These are phyloP conservation scores for Saccharum hybrid DNA, from an alignment of 202 grass and related monocot species.

Conservation along the genomic window DNA sequence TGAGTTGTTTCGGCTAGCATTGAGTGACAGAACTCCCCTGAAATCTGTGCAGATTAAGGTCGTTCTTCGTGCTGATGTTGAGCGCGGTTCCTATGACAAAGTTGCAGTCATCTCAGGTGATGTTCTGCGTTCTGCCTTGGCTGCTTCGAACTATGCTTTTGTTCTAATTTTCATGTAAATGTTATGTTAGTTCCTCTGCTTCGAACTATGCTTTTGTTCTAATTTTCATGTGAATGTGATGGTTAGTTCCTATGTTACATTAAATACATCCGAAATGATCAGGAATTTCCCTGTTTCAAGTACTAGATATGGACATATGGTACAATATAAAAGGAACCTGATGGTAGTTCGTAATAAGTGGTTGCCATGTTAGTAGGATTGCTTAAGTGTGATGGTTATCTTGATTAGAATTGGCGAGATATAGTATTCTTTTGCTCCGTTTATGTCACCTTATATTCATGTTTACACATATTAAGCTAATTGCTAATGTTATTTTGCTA, in stretches of 20 bases:
- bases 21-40: constrained; percentile 10
- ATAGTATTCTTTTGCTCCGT: neutral
- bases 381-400: constrained; percentile 1
- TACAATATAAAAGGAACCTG: neutral
- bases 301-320: constrained; percentile 14
- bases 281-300: neutral
- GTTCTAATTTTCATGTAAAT: neutral
- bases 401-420: neutral
- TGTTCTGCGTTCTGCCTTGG: constrained; percentile 42
- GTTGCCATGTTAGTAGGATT: constrained; percentile 5
- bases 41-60: constrained; percentile 92
- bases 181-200: neutral
- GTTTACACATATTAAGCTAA: neutral
- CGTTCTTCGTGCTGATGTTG: constrained; percentile 94
- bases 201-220: constrained; percentile 13
- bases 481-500: neutral
- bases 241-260: neutral
- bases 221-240: neutral
- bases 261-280: constrained; percentile 1
- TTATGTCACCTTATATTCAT: neutral
- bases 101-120: constrained; percentile 96
- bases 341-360: neutral
- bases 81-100: constrained; percentile 64
- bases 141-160: constrained; percentile 9
- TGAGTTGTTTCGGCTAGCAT: neutral